Percentiles rank a stretch among this genome's conserved stretches.
phyloP scores from a whole-genome alignment of 2,329 filamentous ascomycete species.

The Sarocladiaceae sp. region DNA sequence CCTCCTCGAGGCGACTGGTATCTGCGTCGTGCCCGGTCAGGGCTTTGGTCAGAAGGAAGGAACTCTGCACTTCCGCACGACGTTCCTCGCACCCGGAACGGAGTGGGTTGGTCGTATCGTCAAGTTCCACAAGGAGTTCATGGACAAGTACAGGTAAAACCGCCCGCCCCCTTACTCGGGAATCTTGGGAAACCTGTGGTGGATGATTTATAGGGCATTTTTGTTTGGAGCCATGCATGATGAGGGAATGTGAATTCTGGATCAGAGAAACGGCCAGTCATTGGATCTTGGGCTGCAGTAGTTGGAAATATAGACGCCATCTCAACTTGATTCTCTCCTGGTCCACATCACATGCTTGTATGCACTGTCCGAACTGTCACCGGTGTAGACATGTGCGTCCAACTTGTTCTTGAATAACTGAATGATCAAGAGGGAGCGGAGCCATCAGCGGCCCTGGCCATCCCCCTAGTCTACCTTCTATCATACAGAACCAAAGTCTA shows the following conservation, averaged over 20 bases:
- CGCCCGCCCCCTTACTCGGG: too few species aligned
- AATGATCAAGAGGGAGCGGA: too few species aligned
- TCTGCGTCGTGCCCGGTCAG: constrained; percentile 87
- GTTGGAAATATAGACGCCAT: too few species aligned
- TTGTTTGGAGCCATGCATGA: too few species aligned
- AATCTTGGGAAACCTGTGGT: too few species aligned
- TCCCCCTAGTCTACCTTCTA: constrained; percentile 13
- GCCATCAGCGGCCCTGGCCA: too few species aligned
- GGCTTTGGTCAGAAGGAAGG: constrained; percentile 93
- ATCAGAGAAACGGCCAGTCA: neutral
- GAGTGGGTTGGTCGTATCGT: constrained; percentile 86
- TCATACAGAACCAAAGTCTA: constrained; percentile 17
- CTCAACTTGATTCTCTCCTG: neutral
- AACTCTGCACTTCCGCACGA: constrained; percentile 91
- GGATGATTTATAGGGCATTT: too few species aligned
- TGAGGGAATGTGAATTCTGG: too few species aligned
- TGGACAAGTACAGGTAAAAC: constrained; percentile 64
- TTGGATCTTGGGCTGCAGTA: neutral
- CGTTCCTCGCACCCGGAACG: constrained; percentile 91
- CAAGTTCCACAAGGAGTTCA: constrained; percentile 87
- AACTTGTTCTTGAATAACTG: too few species aligned
- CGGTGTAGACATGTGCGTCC: too few species aligned
- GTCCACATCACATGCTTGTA: too few species aligned
- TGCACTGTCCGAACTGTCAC: too few species aligned
- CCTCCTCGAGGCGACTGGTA: constrained; percentile 86